Percentiles rank a stretch among this genome's conserved stretches.
phyloP scores from a whole-genome alignment of 306 rosid species.

The Cicer judaicum region DNA sequence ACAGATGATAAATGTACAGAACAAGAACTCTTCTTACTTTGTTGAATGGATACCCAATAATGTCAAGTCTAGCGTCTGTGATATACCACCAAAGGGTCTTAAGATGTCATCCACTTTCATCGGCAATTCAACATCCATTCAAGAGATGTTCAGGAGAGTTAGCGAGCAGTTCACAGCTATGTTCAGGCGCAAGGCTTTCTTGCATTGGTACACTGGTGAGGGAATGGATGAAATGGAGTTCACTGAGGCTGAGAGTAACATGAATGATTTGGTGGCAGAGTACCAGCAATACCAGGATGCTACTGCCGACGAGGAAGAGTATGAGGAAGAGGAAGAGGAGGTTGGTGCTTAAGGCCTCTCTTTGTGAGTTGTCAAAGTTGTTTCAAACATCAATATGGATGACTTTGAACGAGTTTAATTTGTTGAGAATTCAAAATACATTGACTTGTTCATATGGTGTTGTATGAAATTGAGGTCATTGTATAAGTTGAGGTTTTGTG shows the following conservation, averaged over 20 bases:
- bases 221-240: conserved; percentile 98
- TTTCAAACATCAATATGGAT: conserved; percentile 43
- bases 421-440: conserved; percentile 46
- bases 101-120: conserved; percentile 76
- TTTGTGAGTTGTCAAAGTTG: conserved; percentile 30
- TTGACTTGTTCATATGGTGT: conserved; percentile 52
- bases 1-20: conserved; percentile 83
- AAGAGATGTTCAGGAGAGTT: conserved; percentile 93
- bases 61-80: conserved; percentile 89
- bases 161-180: conserved; percentile 94
- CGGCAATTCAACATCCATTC: conserved; percentile 81
- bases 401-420: conserved; percentile 40
- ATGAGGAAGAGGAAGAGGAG: conserved; percentile 66
- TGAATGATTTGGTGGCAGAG: conserved; percentile 89
- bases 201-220: conserved; percentile 90
- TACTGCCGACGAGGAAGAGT: conserved; percentile 65
- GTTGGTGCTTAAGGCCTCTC: conserved; percentile 52
- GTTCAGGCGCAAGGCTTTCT: conserved; percentile 81
- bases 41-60: conserved; percentile 90
- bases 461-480: conserved; percentile 50
- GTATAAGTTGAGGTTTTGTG: conserved; percentile 55
- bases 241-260: conserved; percentile 87
- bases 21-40: conserved; percentile 88
- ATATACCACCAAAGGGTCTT: conserved; percentile 83
- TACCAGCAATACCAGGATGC: conserved; percentile 95